These are phyloP conservation scores for Suillus clintonianus DNA, from an alignment of 768 basidiomycete species.

Conservation along the genomic window DNA sequence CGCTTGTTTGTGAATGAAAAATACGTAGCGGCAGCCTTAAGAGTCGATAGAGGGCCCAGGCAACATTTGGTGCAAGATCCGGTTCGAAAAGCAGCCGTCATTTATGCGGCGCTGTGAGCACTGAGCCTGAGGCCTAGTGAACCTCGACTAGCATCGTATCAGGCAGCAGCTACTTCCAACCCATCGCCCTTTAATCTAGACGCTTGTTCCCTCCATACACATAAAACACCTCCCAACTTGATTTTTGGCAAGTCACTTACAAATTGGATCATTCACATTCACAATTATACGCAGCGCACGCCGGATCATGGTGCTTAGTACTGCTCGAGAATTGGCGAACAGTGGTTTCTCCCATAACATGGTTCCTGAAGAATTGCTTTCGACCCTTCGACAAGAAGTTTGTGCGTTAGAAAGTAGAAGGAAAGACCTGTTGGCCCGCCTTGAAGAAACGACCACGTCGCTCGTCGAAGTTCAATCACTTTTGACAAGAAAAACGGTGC, in stretches of 20 bases:
- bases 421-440: background rate
- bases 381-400: conserved; percentile 2
- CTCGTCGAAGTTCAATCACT: background rate
- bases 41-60: background rate
- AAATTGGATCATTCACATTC: background rate
- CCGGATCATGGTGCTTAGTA: background rate
- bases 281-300: background rate
- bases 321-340: background rate
- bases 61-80: background rate
- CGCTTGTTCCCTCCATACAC: background rate
- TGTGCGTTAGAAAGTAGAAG: background rate
- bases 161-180: background rate
- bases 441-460: background rate
- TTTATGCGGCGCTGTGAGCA: no score
- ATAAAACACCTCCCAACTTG: background rate
- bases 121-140: background rate
- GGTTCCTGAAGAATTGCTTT: background rate
- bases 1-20: background rate
- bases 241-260: background rate
- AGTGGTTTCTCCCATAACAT: background rate
- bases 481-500: background rate
- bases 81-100: no score
- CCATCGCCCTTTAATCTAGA: background rate
- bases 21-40: background rate
- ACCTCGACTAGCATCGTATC: background rate